phyloP scores from a whole-genome alignment of 306 rosid genomes.

The Prunus fruticosa region DNA sequence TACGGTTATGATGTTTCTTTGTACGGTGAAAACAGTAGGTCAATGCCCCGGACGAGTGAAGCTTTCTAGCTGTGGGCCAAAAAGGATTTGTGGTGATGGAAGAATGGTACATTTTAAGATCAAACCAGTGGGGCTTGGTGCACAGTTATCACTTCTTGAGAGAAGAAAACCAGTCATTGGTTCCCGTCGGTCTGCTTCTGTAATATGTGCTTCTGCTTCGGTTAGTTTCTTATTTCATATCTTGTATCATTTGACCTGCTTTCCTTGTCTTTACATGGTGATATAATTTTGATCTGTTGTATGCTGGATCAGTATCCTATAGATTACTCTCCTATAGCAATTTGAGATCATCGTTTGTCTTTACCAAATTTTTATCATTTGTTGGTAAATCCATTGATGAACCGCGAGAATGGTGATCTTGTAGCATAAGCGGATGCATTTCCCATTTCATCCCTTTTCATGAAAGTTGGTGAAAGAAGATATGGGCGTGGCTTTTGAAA shows the following conservation, averaged over 20 bases:
- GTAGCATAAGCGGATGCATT: not conserved
- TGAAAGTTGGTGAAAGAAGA: not conserved
- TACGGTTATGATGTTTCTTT: not conserved
- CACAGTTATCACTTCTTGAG: constrained; percentile 6
- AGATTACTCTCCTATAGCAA: not conserved
- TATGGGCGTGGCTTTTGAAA: not conserved
- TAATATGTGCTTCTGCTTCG: constrained; percentile 50
- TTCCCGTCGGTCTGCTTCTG: constrained; percentile 26
- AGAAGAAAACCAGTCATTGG: constrained; percentile 8
- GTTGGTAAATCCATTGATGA: not conserved
- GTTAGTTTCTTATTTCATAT: constrained; percentile 38
- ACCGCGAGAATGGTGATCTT: not conserved
- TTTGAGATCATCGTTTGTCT: not conserved
- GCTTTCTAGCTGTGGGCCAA: constrained; percentile 26
- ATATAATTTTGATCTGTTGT: not conserved
- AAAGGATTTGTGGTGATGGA: constrained; percentile 21
- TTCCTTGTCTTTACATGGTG: constrained; percentile 1
- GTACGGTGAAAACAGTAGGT: constrained; percentile 12
- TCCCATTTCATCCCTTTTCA: not conserved
- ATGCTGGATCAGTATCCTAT: not conserved
- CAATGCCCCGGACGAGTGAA: constrained; percentile 3
- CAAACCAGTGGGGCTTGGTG: constrained; percentile 12
- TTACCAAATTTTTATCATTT: not conserved
- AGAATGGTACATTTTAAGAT: constrained; percentile 26
- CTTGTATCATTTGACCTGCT: constrained; percentile 5